Evolutionary conservation across 352 stramenopile species (phyloP).

Genomic region (Globisporangium camurandrum): DNA sequence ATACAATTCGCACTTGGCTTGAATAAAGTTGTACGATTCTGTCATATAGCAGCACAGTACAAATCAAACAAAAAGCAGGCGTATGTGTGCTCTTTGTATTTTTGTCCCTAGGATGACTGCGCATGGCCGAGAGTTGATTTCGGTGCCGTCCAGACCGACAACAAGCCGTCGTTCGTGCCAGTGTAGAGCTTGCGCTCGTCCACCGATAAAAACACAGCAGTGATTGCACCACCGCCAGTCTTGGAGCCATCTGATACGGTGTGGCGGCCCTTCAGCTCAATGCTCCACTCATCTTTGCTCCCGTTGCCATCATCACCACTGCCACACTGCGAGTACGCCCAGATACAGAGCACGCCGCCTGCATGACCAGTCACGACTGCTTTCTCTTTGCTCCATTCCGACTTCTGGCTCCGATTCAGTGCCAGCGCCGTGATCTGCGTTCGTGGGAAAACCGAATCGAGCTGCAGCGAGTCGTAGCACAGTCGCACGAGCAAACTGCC

Average conservation of each 20-base stretch:
- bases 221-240: constrained; percentile 46
- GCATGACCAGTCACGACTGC: constrained; percentile 53
- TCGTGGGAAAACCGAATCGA: constrained; percentile 26
- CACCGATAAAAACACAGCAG: constrained; percentile 32
- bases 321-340: constrained; percentile 46
- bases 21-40: too few relatives aligned
- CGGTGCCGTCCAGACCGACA: constrained; percentile 37
- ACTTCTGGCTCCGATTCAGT: constrained; percentile 38
- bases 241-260: constrained; percentile 17
- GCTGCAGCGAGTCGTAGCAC: constrained; percentile 33
- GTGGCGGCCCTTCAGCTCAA: constrained; percentile 49
- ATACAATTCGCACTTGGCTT: too few relatives aligned
- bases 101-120: too few relatives aligned
- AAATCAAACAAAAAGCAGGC: too few relatives aligned
- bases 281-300: constrained; percentile 30
- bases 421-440: constrained; percentile 34
- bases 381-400: constrained; percentile 58
- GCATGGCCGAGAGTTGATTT: not conserved
- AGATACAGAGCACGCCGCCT: constrained; percentile 55
- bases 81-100: too few relatives aligned
- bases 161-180: constrained; percentile 39
- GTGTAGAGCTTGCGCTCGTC: constrained; percentile 63
- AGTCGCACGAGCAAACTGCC: constrained; percentile 42
- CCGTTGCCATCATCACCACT: too few relatives aligned
- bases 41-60: too few relatives aligned